Evolutionary conservation across 208 protist species (phyloP), one percentile per base, ranked within the genome.

Genomic region (Zelonia costaricensis): DNA sequence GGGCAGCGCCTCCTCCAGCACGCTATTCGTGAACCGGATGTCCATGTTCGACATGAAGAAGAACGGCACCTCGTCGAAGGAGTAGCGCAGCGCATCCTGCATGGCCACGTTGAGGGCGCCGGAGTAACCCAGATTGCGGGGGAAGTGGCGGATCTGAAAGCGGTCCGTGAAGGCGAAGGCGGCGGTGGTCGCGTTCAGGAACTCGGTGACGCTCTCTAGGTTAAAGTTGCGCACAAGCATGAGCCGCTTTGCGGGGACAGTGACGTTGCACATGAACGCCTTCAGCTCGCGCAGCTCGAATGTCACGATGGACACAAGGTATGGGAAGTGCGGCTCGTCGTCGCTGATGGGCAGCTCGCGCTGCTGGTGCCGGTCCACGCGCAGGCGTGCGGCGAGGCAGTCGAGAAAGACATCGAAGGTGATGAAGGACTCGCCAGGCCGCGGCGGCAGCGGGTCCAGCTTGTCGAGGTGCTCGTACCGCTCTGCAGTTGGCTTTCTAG

Each of bases 111-210:
- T 76, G 36, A 66, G 55, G 15, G 46, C 46, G 15, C 42, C 40
- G 27, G 60, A 39, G 55, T 52, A 60, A 23, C 69, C 62, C 28
- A 49, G 51, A 30, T 59, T 58, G 38, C 58, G 27, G 30, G 52
- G 49, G 27, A 66, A 51, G 31, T 46, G 65, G 33, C 28, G 46
- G 52, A 82, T 54, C 35, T 69, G 56, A 22, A 82, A 62, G 9
- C 75, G 75, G 22, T 53, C 43, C 35, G 61, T 72, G 59, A 60
- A 69, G 25, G 58, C 53, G 30, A 78, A 84, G 53, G 46, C 39
- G 5, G 13, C 27, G 55, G 69, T 40, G 33, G 79, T 35, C 28
- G 60, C 63, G 35, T 75, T 31, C 23, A 78, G 35, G 23, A 74
- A 62, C 20, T 27, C 36, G 0, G 39, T 49, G 38, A 66, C 44